These are phyloP conservation scores for Pholiota molesta DNA, from an alignment of 768 basidiomycete species.

Conservation along the genomic window DNA sequence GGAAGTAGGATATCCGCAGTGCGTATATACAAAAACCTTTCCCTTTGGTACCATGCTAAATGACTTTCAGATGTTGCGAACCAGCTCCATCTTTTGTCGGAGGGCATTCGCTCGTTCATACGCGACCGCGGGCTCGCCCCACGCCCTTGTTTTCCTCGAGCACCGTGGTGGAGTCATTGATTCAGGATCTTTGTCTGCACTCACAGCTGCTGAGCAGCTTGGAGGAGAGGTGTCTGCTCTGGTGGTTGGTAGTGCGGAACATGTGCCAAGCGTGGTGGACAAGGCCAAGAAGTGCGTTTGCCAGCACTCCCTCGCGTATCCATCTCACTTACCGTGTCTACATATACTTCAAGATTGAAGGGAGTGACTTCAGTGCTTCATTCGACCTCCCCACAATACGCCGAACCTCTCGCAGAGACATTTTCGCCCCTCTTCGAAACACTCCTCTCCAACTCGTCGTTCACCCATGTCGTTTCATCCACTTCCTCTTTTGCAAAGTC, in stretches of 20 bases:
- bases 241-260: constrained; percentile 66
- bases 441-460: constrained; percentile 64
- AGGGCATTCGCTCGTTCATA: constrained; percentile 47
- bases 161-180: constrained; percentile 83
- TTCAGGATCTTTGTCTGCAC: constrained; percentile 83
- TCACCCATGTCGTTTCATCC: constrained; percentile 90
- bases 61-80: constrained; percentile 28
- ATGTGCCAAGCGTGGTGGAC: constrained; percentile 67
- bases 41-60: too few relatives aligned
- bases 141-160: constrained; percentile 89
- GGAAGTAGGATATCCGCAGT: neutral
- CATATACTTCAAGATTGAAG: constrained; percentile 50
- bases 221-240: constrained; percentile 87
- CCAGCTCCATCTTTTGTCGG: constrained; percentile 26
- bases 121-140: constrained; percentile 62
- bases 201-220: constrained; percentile 87
- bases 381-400: constrained; percentile 70
- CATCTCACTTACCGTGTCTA: constrained; percentile 1
- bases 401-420: constrained; percentile 71
- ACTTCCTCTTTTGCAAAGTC: constrained; percentile 94
- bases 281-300: constrained; percentile 74
- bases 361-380: constrained; percentile 71
- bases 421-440: constrained; percentile 83
- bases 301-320: constrained; percentile 13
- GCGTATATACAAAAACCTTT: neutral